These are phyloP conservation scores for Oleoguttula mirabilis DNA, from an alignment of 495 filamentous ascomycete genomes.

Conservation along the genomic window DNA sequence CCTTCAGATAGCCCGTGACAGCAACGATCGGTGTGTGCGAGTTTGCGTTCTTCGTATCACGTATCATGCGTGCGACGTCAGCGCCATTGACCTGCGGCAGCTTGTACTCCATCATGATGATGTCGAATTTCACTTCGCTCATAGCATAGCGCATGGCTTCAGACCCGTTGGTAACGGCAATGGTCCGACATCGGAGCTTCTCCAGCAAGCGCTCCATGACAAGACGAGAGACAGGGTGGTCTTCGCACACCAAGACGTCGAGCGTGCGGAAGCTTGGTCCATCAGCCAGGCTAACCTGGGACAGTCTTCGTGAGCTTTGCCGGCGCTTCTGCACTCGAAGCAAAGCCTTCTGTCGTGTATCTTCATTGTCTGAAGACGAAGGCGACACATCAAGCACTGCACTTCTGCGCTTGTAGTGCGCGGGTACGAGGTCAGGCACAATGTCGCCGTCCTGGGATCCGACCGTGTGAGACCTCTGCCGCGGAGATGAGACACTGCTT, in stretches of 20 bases:
- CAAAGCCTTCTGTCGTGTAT: conserved; percentile 76
- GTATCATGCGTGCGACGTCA: conserved; percentile 92
- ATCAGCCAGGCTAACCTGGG: conserved; percentile 69
- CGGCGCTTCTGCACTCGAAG: conserved; percentile 86
- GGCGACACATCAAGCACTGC: conserved; percentile 94
- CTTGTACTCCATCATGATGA: conserved; percentile 96
- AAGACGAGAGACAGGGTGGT: conserved; percentile 91
- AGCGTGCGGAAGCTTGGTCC: conserved; percentile 80
- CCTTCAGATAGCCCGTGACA: conserved; percentile 95
- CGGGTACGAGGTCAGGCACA: conserved; percentile 55
- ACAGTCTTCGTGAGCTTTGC: conserved; percentile 83
- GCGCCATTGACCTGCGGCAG: conserved; percentile 87
- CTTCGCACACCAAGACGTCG: conserved; percentile 92
- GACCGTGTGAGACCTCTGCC: conserved; percentile 81
- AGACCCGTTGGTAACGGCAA: conserved; percentile 72
- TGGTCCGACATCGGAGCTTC: conserved; percentile 90
- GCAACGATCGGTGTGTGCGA: conserved; percentile 90
- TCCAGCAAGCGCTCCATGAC: conserved; percentile 96
- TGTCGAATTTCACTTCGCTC: conserved; percentile 85
- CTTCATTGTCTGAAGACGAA: conserved; percentile 95
- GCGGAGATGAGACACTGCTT: conserved; percentile 35
- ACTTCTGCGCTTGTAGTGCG: conserved; percentile 80
- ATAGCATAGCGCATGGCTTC: conserved; percentile 87
- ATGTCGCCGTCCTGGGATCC: conserved; percentile 85
- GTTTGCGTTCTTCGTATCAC: conserved; percentile 88